phyloP scores from a whole-genome alignment of 148 eudicot species.

The Rhododendron henanense region DNA sequence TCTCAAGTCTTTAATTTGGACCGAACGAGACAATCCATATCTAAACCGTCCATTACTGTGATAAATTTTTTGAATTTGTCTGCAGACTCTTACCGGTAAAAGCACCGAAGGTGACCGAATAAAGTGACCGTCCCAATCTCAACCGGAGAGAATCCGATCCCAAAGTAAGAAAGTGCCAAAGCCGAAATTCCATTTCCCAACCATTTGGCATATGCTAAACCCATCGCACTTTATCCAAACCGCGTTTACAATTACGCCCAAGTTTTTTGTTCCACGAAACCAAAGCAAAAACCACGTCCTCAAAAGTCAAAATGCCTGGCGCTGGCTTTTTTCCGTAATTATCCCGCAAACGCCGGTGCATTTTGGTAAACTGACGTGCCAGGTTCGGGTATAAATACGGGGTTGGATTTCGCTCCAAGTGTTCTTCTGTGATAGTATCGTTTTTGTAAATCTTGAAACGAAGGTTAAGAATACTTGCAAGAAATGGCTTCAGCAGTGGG shows the following conservation, averaged over 20 bases:
- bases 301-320: not conserved
- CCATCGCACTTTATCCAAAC: not conserved
- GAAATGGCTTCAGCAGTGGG: conserved; percentile 30
- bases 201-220: not conserved
- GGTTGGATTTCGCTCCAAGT: not conserved
- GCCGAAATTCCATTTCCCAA: not conserved
- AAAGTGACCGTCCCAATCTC: no score
- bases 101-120: no score
- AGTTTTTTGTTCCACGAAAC: not conserved
- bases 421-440: not conserved
- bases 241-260: not conserved
- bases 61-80: no score
- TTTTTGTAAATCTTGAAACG: not conserved
- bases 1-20: not conserved
- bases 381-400: not conserved
- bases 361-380: not conserved
- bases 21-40: no score
- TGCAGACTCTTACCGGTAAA: no score
- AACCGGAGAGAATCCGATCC: no score
- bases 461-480: not conserved
- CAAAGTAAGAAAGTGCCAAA: not conserved
- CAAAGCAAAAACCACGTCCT: not conserved
- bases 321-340: not conserved
- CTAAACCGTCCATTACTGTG: not conserved
- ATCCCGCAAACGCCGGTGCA: not conserved